A percentile compares a stretch with the other conserved stretches of the same genome.
Evolutionary conservation across 345 rosid genomes (phyloP).

Genomic region (Bruguiera parviflora): DNA sequence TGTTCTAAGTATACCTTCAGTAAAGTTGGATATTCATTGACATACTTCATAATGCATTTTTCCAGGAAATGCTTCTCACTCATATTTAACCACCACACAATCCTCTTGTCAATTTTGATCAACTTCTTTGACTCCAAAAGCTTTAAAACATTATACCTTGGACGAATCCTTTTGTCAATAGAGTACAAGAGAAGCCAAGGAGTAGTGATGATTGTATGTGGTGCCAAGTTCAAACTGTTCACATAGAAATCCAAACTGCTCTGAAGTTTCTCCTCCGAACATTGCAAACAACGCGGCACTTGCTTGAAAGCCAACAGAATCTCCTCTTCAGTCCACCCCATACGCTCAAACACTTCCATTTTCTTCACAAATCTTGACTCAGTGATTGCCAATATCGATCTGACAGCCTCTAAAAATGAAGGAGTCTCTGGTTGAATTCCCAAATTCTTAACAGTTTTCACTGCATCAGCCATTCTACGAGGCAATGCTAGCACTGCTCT

Average conservation of each 20-base stretch:
- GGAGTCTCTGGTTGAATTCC: constrained; percentile 17
- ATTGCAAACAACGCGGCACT: background rate
- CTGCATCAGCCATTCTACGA: constrained; percentile 6
- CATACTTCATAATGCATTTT: constrained; percentile 12
- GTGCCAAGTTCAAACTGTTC: constrained; percentile 8
- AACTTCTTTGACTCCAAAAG: constrained; percentile 27
- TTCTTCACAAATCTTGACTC: constrained; percentile 17
- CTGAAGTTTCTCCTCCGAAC: constrained; percentile 10
- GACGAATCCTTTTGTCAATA: constrained; percentile 22
- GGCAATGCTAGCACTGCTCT: constrained; percentile 2
- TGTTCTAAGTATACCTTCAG: constrained; percentile 21
- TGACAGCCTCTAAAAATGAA: constrained; percentile 19
- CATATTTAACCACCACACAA: background rate
- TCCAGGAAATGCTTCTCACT: constrained; percentile 21
- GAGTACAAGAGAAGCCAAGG: constrained; percentile 17
- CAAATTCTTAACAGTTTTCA: constrained; percentile 16
- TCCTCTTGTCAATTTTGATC: background rate
- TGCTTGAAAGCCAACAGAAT: constrained; percentile 17
- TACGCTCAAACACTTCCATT: constrained; percentile 23
- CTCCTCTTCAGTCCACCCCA: constrained; percentile 33
- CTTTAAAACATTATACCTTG: constrained; percentile 18
- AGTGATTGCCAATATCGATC: constrained; percentile 5
- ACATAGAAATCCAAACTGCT: constrained; percentile 12
- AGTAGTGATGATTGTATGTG: background rate
- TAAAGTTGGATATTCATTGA: constrained; percentile 15